These are phyloP conservation scores for Thalassia testudinum DNA, from an alignment of 116 monocot species.

Conservation along the genomic window DNA sequence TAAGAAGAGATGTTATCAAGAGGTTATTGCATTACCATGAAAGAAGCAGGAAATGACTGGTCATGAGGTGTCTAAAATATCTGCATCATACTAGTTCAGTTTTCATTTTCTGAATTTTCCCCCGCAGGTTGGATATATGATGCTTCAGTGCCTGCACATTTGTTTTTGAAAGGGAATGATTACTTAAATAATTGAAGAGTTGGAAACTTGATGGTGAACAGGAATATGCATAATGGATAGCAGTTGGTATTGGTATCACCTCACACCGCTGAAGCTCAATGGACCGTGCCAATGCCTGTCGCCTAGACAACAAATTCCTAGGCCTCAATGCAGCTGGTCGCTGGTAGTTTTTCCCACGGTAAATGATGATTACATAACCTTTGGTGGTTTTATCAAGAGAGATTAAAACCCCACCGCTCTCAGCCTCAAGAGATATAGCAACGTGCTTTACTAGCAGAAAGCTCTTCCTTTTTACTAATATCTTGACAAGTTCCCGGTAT, in stretches of 20 bases:
- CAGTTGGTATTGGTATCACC: conserved; percentile 23
- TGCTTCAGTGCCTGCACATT: conserved; percentile 56
- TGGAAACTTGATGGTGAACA: too few relatives aligned
- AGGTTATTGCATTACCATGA: too few relatives aligned
- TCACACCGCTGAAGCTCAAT: conserved; percentile 98
- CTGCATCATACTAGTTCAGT: conserved; percentile 40
- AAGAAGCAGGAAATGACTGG: too few relatives aligned
- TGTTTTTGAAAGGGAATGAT: not conserved
- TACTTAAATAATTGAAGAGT: too few relatives aligned
- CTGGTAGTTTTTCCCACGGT: conserved; percentile 91
- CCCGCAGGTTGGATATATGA: conserved; percentile 51
- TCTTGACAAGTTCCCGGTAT: conserved; percentile 69
- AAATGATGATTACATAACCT: conserved; percentile 83
- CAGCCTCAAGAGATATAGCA: conserved; percentile 89
- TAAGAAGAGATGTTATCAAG: not conserved
- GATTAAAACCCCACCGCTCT: conserved; percentile 86
- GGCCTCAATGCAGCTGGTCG: conserved; percentile 53
- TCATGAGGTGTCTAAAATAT: not conserved
- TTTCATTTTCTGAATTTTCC: conserved; percentile 41
- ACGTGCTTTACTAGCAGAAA: conserved; percentile 87
- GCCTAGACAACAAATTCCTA: conserved; percentile 57
- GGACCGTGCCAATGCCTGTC: conserved; percentile 79
- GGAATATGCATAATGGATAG: not conserved
- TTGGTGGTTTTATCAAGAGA: conserved; percentile 95
- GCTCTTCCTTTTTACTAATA: conserved; percentile 72